Evolutionary conservation across 768 basidiomycete species (phyloP), one percentile per base, ranked within the genome.

Genomic region (Rhodotorula babjevae): DNA sequence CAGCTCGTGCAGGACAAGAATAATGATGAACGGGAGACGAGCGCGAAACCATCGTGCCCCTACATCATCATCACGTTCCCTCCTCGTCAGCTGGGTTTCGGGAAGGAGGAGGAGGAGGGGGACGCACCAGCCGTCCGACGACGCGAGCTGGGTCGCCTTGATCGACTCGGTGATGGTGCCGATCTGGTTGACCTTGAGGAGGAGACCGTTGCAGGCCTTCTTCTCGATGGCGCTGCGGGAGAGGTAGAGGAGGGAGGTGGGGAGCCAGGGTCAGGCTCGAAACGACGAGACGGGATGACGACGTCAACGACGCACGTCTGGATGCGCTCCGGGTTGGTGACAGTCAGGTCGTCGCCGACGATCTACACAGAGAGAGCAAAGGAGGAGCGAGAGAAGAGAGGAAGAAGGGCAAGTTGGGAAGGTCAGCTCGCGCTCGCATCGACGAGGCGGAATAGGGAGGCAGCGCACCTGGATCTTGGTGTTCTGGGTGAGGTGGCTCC

Each of bases 111-210:
- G 18, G 14, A 14, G 14, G 44, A 42, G 42, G 44, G 18, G 44
- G 23, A 27, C 25, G 50, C 50, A 23, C 96, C 96, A 99, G 66
- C 90, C 90, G 79, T 92, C 92, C 52, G 91, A 92, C 82, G 96
- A 93, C 61, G 94, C 82, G 79, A 99, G 91, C 82, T 97, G 93
- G 71, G 94, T 92, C 60, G 95, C 95, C 82, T 96, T 93, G 84
- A 99, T 96, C 36, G 95, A 95, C 84, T 99, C 95, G 59, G 75
- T 75, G 69, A 99, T 93, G 75, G 94, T 94, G 79, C 96, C 96
- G 80, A 98, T 98, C 83, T 99, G 95, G 87, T 97, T 98, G 83
- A 97, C 86, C 89, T 98, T 99, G 83, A 99, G 88, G 74, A 99
- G 87, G 53, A 99, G 87, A 81, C 92, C 96, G 80, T 98, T 98